Evolutionary conservation across 1,139 yeast genomes (phyloP).

Genomic region (Sporopachydermia cereana): DNA sequence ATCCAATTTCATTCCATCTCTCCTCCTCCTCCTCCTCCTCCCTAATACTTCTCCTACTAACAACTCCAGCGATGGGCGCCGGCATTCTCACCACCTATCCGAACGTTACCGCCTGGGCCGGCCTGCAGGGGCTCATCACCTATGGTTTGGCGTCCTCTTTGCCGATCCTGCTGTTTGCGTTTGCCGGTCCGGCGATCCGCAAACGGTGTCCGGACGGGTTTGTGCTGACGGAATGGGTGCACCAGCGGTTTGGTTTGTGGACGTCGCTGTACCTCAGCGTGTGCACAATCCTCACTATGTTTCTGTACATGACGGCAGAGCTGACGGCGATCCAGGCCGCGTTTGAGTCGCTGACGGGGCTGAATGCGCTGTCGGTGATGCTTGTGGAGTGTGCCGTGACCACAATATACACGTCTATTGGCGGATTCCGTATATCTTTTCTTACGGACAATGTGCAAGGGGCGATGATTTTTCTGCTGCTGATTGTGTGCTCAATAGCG

Average conservation of each 20-base stretch:
- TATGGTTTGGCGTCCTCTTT: conserved; percentile 74
- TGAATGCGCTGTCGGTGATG: conserved; percentile 70
- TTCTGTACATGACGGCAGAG: conserved; percentile 81
- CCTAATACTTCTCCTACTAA: conserved; percentile 12
- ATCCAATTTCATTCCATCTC: conserved; percentile 6
- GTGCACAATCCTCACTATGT: conserved; percentile 78
- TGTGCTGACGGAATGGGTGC: conserved; percentile 91
- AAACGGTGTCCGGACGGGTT: conserved; percentile 81
- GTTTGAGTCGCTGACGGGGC: conserved; percentile 64
- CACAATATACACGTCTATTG: conserved; percentile 74
- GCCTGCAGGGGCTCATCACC: conserved; percentile 78
- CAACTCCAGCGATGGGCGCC: conserved; percentile 66
- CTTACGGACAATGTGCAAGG: conserved; percentile 85
- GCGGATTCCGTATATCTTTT: conserved; percentile 86
- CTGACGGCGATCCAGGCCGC: conserved; percentile 70
- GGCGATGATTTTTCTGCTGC: conserved; percentile 50
- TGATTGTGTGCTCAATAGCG: conserved; percentile 66
- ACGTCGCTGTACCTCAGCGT: conserved; percentile 68
- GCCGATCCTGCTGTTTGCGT: conserved; percentile 74
- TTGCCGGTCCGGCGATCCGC: conserved; percentile 72
- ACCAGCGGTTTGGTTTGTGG: conserved; percentile 61
- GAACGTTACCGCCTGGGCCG: conserved; percentile 75
- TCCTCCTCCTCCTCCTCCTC: background rate
- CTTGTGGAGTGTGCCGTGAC: conserved; percentile 85
- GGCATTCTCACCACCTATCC: conserved; percentile 82